phyloP scores from a whole-genome alignment of 75 land plant genomes.

The Picea sitchensis region DNA sequence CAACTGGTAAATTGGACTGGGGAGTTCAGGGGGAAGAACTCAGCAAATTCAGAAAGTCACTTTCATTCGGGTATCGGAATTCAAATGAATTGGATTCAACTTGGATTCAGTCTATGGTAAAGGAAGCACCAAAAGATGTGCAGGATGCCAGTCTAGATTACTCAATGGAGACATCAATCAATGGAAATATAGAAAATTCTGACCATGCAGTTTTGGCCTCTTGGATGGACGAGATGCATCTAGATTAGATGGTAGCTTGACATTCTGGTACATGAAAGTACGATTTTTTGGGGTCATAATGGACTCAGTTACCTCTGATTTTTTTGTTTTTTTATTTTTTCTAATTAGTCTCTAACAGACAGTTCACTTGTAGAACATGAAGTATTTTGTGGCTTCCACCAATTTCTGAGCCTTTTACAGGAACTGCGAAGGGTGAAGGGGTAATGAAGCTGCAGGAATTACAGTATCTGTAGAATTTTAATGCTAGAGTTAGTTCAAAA shows the following conservation, averaged over 20 bases:
- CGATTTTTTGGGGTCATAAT: neutral
- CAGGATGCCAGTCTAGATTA: slow-evolving; percentile 1
- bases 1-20: slow-evolving; percentile 70
- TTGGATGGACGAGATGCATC: slow-evolving; percentile 47
- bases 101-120: slow-evolving; percentile 57
- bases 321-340: slow-evolving; percentile 12
- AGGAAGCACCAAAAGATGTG: slow-evolving; percentile 23
- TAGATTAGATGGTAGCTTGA: slow-evolving; percentile 63
- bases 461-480: slow-evolving; percentile 2
- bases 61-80: slow-evolving; percentile 55
- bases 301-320: neutral
- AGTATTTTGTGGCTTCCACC: neutral
- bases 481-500: slow-evolving; percentile 1
- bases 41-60: slow-evolving; percentile 62
- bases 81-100: slow-evolving; percentile 51
- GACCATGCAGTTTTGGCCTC: slow-evolving; percentile 14
- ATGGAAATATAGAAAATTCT: neutral
- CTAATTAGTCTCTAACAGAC: slow-evolving; percentile 5
- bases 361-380: neutral
- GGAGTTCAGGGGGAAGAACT: slow-evolving; percentile 62
- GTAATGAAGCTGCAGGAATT: slow-evolving; percentile 3
- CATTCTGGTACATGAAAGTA: slow-evolving; percentile 3
- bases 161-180: slow-evolving; percentile 1
- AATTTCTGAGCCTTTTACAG: slow-evolving; percentile 9
- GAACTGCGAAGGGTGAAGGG: slow-evolving; percentile 9